Base-by-base conservation (phyloP, 176 grass and related monocot genomes). In the Oryza glumipatula region DNA sequence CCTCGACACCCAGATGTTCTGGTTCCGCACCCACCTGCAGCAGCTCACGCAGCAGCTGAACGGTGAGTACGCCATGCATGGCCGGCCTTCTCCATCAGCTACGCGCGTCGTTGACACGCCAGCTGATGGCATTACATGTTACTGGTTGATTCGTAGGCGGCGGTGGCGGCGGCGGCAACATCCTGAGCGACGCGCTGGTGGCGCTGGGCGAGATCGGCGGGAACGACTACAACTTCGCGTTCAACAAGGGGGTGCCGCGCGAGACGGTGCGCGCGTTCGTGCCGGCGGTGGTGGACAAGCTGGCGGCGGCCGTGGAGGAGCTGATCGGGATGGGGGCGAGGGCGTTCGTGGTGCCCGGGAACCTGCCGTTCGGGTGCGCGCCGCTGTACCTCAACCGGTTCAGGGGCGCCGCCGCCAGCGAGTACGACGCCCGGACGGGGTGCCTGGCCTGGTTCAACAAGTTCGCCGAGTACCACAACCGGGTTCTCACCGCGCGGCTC, bases 311-410 rank as follows among this genome's bases (percentile, higher is more conserved):
- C 16, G 39, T 94, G 9, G 85, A 75, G 95, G 89, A 98, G 58
- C 45, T 98, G 28, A 80, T 95, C 36, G 78, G 43, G n/a, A 77
- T 95, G 52, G 95, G 95, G 0, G 93, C 93, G 7, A 80, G 52
- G 65, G 87, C 85, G 24, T 81, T 98, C 67, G 74, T 98, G 54
- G 93, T 98, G 11, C 95, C 93, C 14, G 95, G 95, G 73, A 95
- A 90, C 81, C 76, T 94, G 60, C 93, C 93, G 4, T 88, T 93
- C 19, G 95, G 95, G 7, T 98, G 95, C 76, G 16, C 85, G 47
- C 84, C 95, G 22, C 48, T 86, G 0, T 95, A 95, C 76, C 84
- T 98, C 33, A 86, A 19, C 6, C 26, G 33, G 17, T 93, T 91
- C 76, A 7, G 65, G 19, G 89, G 87, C 79, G 52, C 66, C 13